Evolutionary conservation across 2,329 filamentous ascomycete species (phyloP).

Genomic region (Diaporthe sp.): DNA sequence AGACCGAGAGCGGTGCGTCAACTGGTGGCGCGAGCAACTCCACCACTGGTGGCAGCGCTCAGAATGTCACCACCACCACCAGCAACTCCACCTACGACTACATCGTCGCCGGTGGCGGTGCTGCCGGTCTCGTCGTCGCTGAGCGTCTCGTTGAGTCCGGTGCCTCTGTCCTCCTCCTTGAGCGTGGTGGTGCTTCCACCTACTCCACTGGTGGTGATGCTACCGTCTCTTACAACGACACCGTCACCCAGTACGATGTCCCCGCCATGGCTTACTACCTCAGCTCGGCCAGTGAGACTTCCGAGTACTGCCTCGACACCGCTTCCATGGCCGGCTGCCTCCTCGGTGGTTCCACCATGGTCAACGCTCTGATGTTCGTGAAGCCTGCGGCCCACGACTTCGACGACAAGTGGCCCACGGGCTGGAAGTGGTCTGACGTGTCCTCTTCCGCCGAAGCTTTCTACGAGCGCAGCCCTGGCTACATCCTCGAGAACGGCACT

Average conservation of each 20-base stretch:
- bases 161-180: slow-evolving; percentile 54
- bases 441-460: slow-evolving; percentile 46
- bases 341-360: slow-evolving; percentile 52
- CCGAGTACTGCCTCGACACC: slow-evolving; percentile 53
- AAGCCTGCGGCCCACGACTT: slow-evolving; percentile 51
- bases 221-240: slow-evolving; percentile 51
- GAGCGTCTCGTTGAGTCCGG: slow-evolving; percentile 55
- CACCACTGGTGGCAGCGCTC: slow-evolving; percentile 25
- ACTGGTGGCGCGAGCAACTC: slow-evolving; percentile 28
- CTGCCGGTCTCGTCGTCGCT: slow-evolving; percentile 53
- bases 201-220: slow-evolving; percentile 51
- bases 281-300: slow-evolving; percentile 43
- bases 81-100: slow-evolving; percentile 56
- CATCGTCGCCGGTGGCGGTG: slow-evolving; percentile 56
- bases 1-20: slow-evolving; percentile 34
- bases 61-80: slow-evolving; percentile 46
- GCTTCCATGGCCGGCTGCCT: slow-evolving; percentile 54
- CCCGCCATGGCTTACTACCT: slow-evolving; percentile 49
- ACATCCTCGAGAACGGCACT: slow-evolving; percentile 46
- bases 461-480: slow-evolving; percentile 48
- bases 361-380: slow-evolving; percentile 55
- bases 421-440: slow-evolving; percentile 50
- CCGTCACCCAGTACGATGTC: slow-evolving; percentile 51
- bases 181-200: slow-evolving; percentile 54
- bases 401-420: slow-evolving; percentile 49